Conservation (phyloP, 2,329 filamentous ascomycete genomes). For the Clonostachys rosea region DNA sequence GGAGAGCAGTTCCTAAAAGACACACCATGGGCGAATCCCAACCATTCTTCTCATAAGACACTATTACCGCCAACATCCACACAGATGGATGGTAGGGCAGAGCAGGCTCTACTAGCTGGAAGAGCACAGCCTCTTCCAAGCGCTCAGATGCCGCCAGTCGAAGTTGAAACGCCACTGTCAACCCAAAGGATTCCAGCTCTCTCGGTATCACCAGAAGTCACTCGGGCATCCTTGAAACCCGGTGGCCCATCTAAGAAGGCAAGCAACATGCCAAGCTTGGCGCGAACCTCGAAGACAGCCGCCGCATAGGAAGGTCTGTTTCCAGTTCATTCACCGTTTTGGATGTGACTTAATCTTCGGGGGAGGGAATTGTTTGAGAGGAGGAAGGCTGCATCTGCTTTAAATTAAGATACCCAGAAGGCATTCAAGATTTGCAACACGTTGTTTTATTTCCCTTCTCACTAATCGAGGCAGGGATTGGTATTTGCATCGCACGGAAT, state of each 20-base stretch:
- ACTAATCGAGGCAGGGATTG: no score
- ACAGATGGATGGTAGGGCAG: conserved; percentile 7
- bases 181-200: conserved; percentile 18
- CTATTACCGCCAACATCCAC: conserved; percentile 26
- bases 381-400: conserved; percentile 7
- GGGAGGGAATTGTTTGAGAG: background rate
- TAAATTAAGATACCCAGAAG: conserved; percentile 29
- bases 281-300: conserved; percentile 26
- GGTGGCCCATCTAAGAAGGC: conserved; percentile 22
- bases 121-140: conserved; percentile 11
- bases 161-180: conserved; percentile 12
- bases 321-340: no score
- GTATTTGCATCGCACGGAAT: no score
- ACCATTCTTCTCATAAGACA: conserved; percentile 64
- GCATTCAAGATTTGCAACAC: background rate
- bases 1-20: conserved; percentile 86
- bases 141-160: conserved; percentile 5
- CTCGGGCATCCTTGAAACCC: conserved; percentile 26
- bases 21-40: conserved; percentile 89
- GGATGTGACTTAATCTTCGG: no score
- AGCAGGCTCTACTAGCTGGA: conserved; percentile 5
- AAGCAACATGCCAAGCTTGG: conserved; percentile 20
- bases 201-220: conserved; percentile 38
- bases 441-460: background rate
- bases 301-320: conserved; percentile 15